Percentiles rank a stretch among this genome's conserved stretches.
phyloP scores from a whole-genome alignment of 139 green algal species.

The Gonium pectorale region DNA sequence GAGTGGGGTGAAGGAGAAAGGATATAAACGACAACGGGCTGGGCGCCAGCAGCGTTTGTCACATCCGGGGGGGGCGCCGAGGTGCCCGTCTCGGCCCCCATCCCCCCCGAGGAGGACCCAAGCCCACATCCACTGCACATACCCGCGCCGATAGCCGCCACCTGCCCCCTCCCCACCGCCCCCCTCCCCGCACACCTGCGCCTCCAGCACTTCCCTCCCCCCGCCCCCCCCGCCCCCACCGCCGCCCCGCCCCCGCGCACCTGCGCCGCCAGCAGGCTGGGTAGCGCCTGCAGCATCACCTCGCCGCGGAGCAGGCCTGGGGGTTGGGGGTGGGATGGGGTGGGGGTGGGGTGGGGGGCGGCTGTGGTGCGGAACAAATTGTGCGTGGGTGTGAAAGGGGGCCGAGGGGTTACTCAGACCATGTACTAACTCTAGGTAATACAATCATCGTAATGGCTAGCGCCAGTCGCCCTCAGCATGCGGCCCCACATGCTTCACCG shows the following conservation, averaged over 20 bases:
- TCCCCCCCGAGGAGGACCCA: no score
- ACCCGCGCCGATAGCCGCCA: no score
- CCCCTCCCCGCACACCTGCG: no score
- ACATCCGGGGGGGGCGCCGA: no score
- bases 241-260: neutral
- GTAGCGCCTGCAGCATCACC: conserved; percentile 46
- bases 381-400: neutral
- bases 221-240: neutral
- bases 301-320: conserved; percentile 46
- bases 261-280: conserved; percentile 40
- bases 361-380: no score
- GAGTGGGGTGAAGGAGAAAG: no score
- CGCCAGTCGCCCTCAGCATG: neutral
- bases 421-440: neutral
- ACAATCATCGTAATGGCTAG: neutral
- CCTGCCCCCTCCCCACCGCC: no score
- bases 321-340: neutral
- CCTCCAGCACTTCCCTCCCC: neutral
- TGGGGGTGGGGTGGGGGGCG: neutral
- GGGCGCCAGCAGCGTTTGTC: no score
- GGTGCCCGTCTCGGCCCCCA: no score
- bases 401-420: neutral
- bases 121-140: no score
- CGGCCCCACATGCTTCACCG: no score
- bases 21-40: no score